Conservation (phyloP, 2,329 filamentous ascomycete genomes). For the Claviceps paspali region DNA sequence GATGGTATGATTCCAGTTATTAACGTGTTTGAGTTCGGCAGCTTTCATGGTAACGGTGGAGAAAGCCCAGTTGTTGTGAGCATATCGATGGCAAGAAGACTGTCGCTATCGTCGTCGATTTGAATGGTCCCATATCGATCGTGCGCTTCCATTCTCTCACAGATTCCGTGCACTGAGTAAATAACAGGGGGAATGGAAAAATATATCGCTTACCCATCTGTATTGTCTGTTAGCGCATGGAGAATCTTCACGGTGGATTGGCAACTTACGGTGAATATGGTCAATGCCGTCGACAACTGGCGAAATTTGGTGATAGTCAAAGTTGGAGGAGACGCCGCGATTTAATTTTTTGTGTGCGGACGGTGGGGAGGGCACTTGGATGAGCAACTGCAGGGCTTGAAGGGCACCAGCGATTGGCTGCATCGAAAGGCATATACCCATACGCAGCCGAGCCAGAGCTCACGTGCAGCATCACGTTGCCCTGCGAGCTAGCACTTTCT, state of each 20-base stretch:
- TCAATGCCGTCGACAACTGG: conserved; percentile 28
- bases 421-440: not conserved
- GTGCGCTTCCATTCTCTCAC: not conserved
- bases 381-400: conserved; percentile 22
- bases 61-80: not conserved
- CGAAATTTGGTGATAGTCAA: conserved; percentile 25
- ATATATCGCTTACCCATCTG: conserved; percentile 45
- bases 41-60: not conserved
- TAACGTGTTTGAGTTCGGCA: not conserved
- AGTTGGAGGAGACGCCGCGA: conserved; percentile 22
- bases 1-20: too few species aligned
- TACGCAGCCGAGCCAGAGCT: not conserved
- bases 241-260: conserved; percentile 20
- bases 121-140: not conserved
- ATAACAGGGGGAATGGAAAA: too few species aligned
- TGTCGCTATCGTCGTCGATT: not conserved
- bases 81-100: not conserved
- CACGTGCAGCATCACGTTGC: conserved; percentile 5
- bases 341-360: conserved; percentile 28
- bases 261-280: conserved; percentile 34
- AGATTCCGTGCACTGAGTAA: not conserved
- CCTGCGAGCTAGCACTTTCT: not conserved
- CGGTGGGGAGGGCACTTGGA: conserved; percentile 24
- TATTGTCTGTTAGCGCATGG: conserved; percentile 22
- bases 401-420: conserved; percentile 20